Base-by-base conservation (phyloP, 768 basidiomycete genomes). In the Lentinula raphanica region DNA sequence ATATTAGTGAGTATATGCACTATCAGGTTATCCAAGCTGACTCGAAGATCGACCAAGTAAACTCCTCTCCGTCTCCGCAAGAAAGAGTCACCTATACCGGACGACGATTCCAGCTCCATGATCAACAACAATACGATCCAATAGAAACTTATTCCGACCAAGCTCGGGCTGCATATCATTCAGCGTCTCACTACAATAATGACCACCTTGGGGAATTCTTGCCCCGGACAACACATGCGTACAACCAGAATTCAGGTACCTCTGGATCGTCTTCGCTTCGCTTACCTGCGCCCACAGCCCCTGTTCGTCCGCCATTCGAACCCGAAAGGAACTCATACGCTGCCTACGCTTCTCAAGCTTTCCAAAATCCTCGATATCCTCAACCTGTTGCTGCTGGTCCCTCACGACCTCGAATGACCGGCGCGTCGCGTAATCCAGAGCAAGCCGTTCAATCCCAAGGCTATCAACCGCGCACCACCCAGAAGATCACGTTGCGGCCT, bases 401-500 rank as follows among this genome's bases (percentile, higher is more conserved):
- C 1, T 19, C 36, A 27, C 35, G 15, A 8, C 49, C 49, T 38
- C 21, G 23, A 12, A 6, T 12, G 23, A 39, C 21, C 28, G 2
- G 36, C 27, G 3, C 17, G 25, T 15, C 17, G 9, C 25, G 17
- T 13, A 40, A 53, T 39, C 51, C 51, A 17, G 51, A 53, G 28
- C 51, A 53, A 17, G 23, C 25, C 15, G 36, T 46, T 45, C 54
- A 56, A 29, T 42, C 40, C 0, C 40, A 56, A 56, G 44, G 54
- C 23, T 42, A 44, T 45, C 40, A 46, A n/a, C 44, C 54, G 12
- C 75, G 70, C 28, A 75, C 76, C 59, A 59, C 69, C 3, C 73
- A 77, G 63, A 79, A 80, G 11, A 78, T 83, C 56, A 72, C 73
- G 19, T 71, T 91, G n/a, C 81, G 81, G 5, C 85, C 88, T 11